A percentile compares a stretch with the other conserved stretches of the same genome.
Evolutionary conservation across 2,329 filamentous ascomycete species (phyloP).

Genomic region (Didymella arachidicola): DNA sequence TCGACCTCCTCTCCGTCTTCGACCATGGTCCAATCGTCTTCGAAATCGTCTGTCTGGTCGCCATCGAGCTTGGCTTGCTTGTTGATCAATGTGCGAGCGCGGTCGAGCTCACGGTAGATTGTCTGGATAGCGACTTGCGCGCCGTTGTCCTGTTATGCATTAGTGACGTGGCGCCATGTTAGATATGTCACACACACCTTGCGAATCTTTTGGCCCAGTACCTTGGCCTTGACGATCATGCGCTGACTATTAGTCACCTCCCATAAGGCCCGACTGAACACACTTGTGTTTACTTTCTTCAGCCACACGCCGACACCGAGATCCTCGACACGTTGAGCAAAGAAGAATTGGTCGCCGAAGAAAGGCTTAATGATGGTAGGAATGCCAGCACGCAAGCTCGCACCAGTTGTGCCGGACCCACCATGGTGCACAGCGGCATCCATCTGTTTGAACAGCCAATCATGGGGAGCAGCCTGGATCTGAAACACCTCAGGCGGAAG

Average conservation of each 20-base stretch:
- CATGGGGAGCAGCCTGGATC: slow-evolving; percentile 91
- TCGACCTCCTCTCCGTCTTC: slow-evolving; percentile 62
- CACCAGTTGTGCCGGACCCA: slow-evolving; percentile 92
- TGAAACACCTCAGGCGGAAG: slow-evolving; percentile 82
- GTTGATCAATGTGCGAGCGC: slow-evolving; percentile 84
- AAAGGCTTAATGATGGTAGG: slow-evolving; percentile 96
- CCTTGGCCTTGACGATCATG: slow-evolving; percentile 86
- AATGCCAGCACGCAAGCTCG: slow-evolving; percentile 86
- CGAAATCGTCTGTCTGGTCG: slow-evolving; percentile 65
- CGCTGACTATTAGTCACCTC: slow-evolving; percentile 87
- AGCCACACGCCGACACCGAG: slow-evolving; percentile 90
- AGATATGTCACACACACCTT: slow-evolving; percentile 64
- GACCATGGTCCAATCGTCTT: slow-evolving; percentile 92
- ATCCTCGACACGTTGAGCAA: slow-evolving; percentile 87
- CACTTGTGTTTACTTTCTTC: slow-evolving; percentile 85
- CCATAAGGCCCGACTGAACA: slow-evolving; percentile 88
- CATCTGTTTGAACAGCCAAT: slow-evolving; percentile 94
- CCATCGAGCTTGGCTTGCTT: slow-evolving; percentile 54
- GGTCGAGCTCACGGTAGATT: slow-evolving; percentile 94
- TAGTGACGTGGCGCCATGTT: slow-evolving; percentile 27
- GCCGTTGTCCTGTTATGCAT: slow-evolving; percentile 74
- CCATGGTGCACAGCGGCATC: slow-evolving; percentile 96
- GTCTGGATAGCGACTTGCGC: slow-evolving; percentile 90
- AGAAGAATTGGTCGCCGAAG: slow-evolving; percentile 98
- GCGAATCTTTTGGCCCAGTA: slow-evolving; percentile 86